These are phyloP conservation scores for Leishmania aethiopica DNA, from an alignment of 208 protist genomes.

Conservation along the genomic window DNA sequence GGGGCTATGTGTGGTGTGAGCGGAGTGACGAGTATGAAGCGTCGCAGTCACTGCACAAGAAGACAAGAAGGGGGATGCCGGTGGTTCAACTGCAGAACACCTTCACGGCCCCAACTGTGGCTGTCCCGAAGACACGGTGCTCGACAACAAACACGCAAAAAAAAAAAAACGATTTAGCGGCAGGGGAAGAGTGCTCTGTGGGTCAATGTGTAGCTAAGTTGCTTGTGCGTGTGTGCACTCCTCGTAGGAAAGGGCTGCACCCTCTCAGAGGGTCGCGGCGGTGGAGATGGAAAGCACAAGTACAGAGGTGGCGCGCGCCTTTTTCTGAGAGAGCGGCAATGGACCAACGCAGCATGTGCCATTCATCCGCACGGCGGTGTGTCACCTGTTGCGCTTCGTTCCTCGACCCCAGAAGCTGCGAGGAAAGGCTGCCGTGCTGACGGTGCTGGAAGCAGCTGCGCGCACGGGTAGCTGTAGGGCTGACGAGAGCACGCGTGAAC, in stretches of 20 bases:
- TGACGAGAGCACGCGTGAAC: neutral
- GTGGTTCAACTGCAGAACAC: neutral
- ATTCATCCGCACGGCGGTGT: neutral
- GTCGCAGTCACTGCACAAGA: neutral
- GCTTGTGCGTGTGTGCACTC: neutral
- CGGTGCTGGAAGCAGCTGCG: neutral
- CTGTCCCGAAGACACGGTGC: neutral
- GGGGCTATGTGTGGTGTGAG: too few species aligned
- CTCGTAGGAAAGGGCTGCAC: neutral
- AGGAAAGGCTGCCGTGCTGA: neutral
- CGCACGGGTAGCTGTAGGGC: neutral
- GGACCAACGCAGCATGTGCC: neutral
- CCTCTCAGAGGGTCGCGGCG: neutral
- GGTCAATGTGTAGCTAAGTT: neutral
- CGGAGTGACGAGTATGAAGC: neutral
- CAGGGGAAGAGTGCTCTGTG: neutral
- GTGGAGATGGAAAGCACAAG: neutral
- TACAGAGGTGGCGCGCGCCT: neutral
- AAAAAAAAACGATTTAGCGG: neutral
- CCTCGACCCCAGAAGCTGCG: neutral
- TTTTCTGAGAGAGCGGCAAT: neutral
- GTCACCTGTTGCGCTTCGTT: neutral
- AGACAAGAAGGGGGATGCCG: neutral
- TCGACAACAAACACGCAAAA: neutral
- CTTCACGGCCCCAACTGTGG: neutral